These are phyloP conservation scores for Phytophthora hybrid DNA, from an alignment of 352 stramenopile species.

Conservation along the genomic window DNA sequence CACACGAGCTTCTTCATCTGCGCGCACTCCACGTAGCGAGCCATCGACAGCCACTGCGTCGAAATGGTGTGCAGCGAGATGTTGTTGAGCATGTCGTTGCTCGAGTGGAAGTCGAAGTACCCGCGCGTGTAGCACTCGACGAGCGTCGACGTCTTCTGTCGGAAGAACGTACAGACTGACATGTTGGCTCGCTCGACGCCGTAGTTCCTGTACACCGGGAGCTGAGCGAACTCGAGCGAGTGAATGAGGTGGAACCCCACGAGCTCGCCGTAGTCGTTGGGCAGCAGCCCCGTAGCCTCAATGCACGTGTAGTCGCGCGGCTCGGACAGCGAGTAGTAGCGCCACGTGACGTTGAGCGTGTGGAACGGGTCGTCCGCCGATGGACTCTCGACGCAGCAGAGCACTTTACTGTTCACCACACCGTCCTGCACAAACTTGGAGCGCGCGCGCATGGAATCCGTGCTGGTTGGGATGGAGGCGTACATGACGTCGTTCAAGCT, in stretches of 20 bases:
- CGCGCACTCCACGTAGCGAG: slow-evolving; percentile 47
- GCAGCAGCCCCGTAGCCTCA: slow-evolving; percentile 55
- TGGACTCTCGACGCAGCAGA: slow-evolving; percentile 42
- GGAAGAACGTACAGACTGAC: slow-evolving; percentile 54
- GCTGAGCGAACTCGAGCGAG: slow-evolving; percentile 60
- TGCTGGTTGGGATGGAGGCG: slow-evolving; percentile 43
- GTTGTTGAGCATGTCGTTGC: slow-evolving; percentile 55
- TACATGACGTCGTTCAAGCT: slow-evolving; percentile 70
- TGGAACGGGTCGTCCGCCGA: slow-evolving; percentile 55
- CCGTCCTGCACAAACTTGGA: slow-evolving; percentile 61
- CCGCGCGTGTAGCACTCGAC: slow-evolving; percentile 53
- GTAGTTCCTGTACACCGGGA: slow-evolving; percentile 40
- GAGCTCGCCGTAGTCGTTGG: slow-evolving; percentile 45
- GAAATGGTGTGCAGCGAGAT: slow-evolving; percentile 54
- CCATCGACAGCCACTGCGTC: slow-evolving; percentile 50
- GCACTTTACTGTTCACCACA: slow-evolving; percentile 45
- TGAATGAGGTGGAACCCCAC: slow-evolving; percentile 70
- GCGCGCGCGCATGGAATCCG: slow-evolving; percentile 48
- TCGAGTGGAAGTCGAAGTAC: slow-evolving; percentile 59
- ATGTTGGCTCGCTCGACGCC: slow-evolving; percentile 59
- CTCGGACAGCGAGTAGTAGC: slow-evolving; percentile 47
- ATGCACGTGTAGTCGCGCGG: slow-evolving; percentile 69
- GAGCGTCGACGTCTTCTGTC: slow-evolving; percentile 43
- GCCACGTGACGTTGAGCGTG: slow-evolving; percentile 62
- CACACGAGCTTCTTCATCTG: slow-evolving; percentile 63